Percentiles rank a stretch among this genome's conserved stretches.
These are phyloP conservation scores for Hymenoscyphus fraxineus DNA, from an alignment of 2,329 filamentous ascomycete genomes.

Conservation along the genomic window DNA sequence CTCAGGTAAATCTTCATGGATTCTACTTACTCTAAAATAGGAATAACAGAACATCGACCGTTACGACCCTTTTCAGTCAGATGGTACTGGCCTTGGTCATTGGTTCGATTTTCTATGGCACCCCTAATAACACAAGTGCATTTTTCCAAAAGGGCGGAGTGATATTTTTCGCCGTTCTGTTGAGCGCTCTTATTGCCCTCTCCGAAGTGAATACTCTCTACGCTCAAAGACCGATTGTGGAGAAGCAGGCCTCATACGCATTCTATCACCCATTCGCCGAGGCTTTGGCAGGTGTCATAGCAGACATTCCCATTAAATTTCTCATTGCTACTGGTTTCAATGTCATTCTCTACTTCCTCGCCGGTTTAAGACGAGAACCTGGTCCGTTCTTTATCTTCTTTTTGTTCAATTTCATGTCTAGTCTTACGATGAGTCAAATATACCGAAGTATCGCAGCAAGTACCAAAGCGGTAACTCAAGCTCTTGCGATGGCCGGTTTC, in stretches of 20 bases:
- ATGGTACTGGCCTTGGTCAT: slow-evolving; percentile 50
- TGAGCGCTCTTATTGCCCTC: slow-evolving; percentile 63
- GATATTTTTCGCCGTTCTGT: slow-evolving; percentile 64
- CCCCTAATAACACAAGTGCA: slow-evolving; percentile 47
- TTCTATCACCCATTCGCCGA: slow-evolving; percentile 89
- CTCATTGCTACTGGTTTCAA: slow-evolving; percentile 74
- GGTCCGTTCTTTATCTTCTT: slow-evolving; percentile 81
- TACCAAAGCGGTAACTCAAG: slow-evolving; percentile 64
- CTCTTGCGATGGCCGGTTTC: slow-evolving; percentile 59
- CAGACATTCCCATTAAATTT: slow-evolving; percentile 81
- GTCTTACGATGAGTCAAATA: slow-evolving; percentile 65
- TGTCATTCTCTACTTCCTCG: slow-evolving; percentile 80
- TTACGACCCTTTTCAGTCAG: slow-evolving; percentile 42
- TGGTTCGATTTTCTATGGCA: slow-evolving; percentile 61
- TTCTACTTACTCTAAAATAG: not conserved
- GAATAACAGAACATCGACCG: slow-evolving; percentile 69
- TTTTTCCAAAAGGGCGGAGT: slow-evolving; percentile 62
- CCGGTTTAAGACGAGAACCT: slow-evolving; percentile 61
- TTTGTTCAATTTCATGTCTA: slow-evolving; percentile 35
- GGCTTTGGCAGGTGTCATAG: slow-evolving; percentile 80
- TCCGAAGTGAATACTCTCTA: slow-evolving; percentile 70
- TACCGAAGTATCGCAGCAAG: slow-evolving; percentile 71
- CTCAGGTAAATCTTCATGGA: not conserved
- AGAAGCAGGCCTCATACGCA: slow-evolving; percentile 84
- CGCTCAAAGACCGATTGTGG: slow-evolving; percentile 83